Evolutionary conservation across 192 early-diverging fungal species (phyloP).

Genomic region (Coemansia reversa): DNA sequence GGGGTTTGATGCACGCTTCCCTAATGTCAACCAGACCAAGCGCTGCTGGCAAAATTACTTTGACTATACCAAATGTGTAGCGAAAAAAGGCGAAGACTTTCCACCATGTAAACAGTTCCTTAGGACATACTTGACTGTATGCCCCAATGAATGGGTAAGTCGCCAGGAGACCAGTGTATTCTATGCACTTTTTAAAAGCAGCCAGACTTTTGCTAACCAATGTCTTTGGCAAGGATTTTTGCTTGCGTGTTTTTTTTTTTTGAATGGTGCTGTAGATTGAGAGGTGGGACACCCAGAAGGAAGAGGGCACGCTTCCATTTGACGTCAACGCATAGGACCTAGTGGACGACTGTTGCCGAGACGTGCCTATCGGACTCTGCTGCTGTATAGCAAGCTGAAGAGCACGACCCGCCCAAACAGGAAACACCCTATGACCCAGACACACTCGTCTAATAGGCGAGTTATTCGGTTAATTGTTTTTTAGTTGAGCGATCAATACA

Average conservation of each 20-base stretch:
- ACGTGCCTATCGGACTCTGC: neutral
- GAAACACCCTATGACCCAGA: neutral
- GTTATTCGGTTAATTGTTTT: neutral
- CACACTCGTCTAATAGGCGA: neutral
- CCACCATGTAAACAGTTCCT: constrained; percentile 90
- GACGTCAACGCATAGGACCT: constrained; percentile 13
- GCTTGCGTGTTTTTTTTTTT: neutral
- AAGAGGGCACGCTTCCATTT: constrained; percentile 49
- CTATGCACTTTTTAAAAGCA: neutral
- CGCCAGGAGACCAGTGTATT: neutral
- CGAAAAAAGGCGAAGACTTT: constrained; percentile 94
- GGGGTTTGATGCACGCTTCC: constrained; percentile 72
- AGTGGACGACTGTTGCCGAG: neutral
- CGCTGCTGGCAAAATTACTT: constrained; percentile 99
- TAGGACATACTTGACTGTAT: constrained; percentile 79
- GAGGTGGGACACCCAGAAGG: constrained; percentile 52
- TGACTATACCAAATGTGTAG: constrained; percentile 90
- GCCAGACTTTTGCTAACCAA: neutral
- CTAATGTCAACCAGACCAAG: constrained; percentile 99
- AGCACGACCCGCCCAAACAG: neutral
- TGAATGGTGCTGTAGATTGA: constrained; percentile 45
- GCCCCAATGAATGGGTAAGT: constrained; percentile 93
- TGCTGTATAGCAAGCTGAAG: neutral
- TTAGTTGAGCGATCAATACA: neutral
- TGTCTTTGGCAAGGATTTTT: neutral